Conservation (phyloP, 2,329 filamentous ascomycete genomes). For the Graphiopsis chlorocephala region DNA sequence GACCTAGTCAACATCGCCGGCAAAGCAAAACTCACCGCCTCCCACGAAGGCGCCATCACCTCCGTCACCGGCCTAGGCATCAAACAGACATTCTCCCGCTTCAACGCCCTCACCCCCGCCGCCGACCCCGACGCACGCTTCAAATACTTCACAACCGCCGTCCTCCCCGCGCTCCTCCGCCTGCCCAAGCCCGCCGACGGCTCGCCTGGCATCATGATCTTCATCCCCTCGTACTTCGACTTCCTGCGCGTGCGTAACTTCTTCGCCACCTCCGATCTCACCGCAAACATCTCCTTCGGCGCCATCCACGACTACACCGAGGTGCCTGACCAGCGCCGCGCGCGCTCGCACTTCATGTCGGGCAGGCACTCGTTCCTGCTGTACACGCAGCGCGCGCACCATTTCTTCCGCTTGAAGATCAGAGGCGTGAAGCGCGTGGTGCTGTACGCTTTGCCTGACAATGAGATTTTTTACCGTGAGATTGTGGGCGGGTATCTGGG, state of each 20-base stretch:
- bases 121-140: slow-evolving; percentile 85
- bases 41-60: slow-evolving; percentile 65
- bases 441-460: slow-evolving; percentile 88
- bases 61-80: slow-evolving; percentile 55
- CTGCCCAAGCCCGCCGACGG: slow-evolving; percentile 58
- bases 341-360: slow-evolving; percentile 80
- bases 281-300: slow-evolving; percentile 66
- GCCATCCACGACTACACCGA: slow-evolving; percentile 86
- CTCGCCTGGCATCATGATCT: slow-evolving; percentile 70
- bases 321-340: slow-evolving; percentile 73
- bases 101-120: slow-evolving; percentile 67
- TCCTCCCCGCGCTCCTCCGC: slow-evolving; percentile 72
- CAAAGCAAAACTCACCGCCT: slow-evolving; percentile 66
- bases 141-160: slow-evolving; percentile 80
- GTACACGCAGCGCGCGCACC: slow-evolving; percentile 94
- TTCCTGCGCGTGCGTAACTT: slow-evolving; percentile 92
- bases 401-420: slow-evolving; percentile 85
- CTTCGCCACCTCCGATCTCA: slow-evolving; percentile 67
- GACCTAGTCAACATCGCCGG: slow-evolving; percentile 80
- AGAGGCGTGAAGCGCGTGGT: slow-evolving; percentile 79
- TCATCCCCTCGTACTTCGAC: slow-evolving; percentile 90
- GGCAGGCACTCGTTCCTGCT: slow-evolving; percentile 80
- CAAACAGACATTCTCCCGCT: slow-evolving; percentile 86
- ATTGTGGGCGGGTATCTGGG: slow-evolving; percentile 66
- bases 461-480: slow-evolving; percentile 77